Evolutionary conservation across 2,329 filamentous ascomycete species (phyloP).

Genomic region (Diaporthe citriasiana): DNA sequence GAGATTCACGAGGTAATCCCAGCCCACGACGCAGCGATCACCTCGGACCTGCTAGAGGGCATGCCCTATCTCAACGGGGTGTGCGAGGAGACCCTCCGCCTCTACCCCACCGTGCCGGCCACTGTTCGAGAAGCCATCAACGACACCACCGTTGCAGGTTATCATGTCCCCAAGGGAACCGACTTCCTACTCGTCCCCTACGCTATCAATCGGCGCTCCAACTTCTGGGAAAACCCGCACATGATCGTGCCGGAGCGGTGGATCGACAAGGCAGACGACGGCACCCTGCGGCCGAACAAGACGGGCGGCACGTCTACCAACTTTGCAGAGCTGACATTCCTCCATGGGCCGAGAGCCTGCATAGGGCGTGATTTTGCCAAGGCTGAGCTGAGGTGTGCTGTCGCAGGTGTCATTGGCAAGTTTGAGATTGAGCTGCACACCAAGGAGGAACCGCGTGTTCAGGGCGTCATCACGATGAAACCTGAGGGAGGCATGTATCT

Average conservation of each 20-base stretch:
- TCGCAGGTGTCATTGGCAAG: slow-evolving; percentile 38
- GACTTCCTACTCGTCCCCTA: slow-evolving; percentile 43
- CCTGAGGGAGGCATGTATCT: slow-evolving; percentile 39
- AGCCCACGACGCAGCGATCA: slow-evolving; percentile 8
- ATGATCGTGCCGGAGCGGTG: slow-evolving; percentile 58
- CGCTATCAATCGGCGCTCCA: slow-evolving; percentile 56
- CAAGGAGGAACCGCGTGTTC: slow-evolving; percentile 35
- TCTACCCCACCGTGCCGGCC: slow-evolving; percentile 1
- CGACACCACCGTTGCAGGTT: slow-evolving; percentile 29
- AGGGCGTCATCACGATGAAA: slow-evolving; percentile 39
- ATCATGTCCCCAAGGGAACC: slow-evolving; percentile 36
- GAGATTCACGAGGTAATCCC: slow-evolving; percentile 34
- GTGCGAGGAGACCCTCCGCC: slow-evolving; percentile 35
- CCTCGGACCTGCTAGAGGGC: slow-evolving; percentile 33
- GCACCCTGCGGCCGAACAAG: slow-evolving; percentile 39
- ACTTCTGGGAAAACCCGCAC: slow-evolving; percentile 56
- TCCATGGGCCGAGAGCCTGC: slow-evolving; percentile 36
- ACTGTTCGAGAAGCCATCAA: slow-evolving; percentile 16
- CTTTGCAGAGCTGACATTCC: slow-evolving; percentile 38
- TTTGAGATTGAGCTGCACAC: slow-evolving; percentile 36
- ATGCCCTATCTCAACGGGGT: slow-evolving; percentile 39
- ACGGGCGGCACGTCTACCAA: slow-evolving; percentile 37
- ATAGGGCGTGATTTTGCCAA: slow-evolving; percentile 40
- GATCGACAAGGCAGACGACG: slow-evolving; percentile 49
- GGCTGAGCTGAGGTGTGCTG: slow-evolving; percentile 38